phyloP scores from a whole-genome alignment of 257 asterid species.

The Solanum megistacrolobum region DNA sequence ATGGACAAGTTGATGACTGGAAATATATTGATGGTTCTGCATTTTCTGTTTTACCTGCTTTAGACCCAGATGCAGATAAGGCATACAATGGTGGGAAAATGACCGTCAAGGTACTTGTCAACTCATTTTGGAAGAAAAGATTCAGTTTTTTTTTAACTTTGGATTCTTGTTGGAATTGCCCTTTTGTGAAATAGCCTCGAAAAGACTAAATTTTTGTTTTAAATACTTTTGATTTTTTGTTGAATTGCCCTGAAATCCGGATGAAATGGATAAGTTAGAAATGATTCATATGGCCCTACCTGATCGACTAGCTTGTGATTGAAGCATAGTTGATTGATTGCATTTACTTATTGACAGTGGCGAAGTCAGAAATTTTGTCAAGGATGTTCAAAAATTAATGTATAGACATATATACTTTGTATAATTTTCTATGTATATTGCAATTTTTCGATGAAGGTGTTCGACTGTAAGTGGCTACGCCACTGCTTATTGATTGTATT shows the following conservation, averaged over 20 bases:
- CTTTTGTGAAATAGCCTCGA: neutral
- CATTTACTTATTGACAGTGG: neutral
- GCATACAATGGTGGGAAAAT: conserved; percentile 46
- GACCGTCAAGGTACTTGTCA: conserved; percentile 36
- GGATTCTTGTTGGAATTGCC: neutral
- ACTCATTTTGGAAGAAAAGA: neutral
- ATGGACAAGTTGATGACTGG: conserved; percentile 55
- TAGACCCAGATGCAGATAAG: conserved; percentile 50
- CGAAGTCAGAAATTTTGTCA: neutral
- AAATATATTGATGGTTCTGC: conserved; percentile 28
- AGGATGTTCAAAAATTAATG: neutral
- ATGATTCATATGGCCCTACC: neutral
- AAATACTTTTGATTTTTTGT: neutral
- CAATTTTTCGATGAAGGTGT: neutral
- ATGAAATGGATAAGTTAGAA: neutral
- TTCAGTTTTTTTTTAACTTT: neutral
- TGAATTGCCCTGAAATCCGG: neutral
- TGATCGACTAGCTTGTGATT: neutral
- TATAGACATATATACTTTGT: neutral
- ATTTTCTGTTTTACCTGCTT: conserved; percentile 43
- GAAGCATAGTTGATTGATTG: neutral
- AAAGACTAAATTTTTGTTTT: neutral
- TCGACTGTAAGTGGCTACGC: neutral
- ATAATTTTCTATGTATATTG: neutral
- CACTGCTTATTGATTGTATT: neutral